Evolutionary conservation across 2,329 filamentous ascomycete species (phyloP).

Genomic region (Tolypocladium tundrense): DNA sequence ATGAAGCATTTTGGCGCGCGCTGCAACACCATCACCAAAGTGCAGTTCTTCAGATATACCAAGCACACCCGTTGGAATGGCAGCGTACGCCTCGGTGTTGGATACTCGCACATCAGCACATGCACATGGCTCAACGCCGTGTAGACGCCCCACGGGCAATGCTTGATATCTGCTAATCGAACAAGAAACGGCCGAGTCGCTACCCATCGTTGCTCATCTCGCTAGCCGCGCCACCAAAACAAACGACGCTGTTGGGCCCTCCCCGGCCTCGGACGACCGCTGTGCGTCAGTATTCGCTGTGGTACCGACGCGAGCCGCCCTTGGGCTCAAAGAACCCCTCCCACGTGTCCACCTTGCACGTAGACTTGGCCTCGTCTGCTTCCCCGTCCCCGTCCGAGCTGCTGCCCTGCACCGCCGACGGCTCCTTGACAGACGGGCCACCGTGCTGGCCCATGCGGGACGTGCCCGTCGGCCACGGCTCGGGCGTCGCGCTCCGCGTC

Average conservation of each 20-base stretch:
- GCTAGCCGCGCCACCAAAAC: not conserved
- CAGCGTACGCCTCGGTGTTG: not conserved
- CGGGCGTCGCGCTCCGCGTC: not conserved
- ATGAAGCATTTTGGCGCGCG: not conserved
- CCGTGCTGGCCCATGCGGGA: not conserved
- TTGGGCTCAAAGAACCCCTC: slow-evolving; percentile 6
- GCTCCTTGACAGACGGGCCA: not conserved
- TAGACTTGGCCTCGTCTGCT: not conserved
- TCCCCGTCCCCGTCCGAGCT: not conserved
- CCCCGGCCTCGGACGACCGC: not conserved
- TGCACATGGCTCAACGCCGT: not conserved
- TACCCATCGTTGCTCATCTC: not conserved
- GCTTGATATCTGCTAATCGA: slow-evolving; percentile 5
- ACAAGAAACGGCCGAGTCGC: slow-evolving; percentile 1
- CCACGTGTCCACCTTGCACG: slow-evolving; percentile 6
- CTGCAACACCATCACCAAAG: too few species aligned
- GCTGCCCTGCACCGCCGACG: not conserved
- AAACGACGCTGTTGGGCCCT: too few species aligned
- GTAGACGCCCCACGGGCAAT: not conserved
- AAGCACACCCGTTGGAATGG: not conserved
- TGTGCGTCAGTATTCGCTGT: not conserved
- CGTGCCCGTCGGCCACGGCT: not conserved
- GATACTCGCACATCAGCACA: not conserved
- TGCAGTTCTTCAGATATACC: not conserved
- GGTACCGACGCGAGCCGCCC: slow-evolving; percentile 1